phyloP scores from a whole-genome alignment of 2,329 filamentous ascomycete species.

The Xenoacremonium recifei region DNA sequence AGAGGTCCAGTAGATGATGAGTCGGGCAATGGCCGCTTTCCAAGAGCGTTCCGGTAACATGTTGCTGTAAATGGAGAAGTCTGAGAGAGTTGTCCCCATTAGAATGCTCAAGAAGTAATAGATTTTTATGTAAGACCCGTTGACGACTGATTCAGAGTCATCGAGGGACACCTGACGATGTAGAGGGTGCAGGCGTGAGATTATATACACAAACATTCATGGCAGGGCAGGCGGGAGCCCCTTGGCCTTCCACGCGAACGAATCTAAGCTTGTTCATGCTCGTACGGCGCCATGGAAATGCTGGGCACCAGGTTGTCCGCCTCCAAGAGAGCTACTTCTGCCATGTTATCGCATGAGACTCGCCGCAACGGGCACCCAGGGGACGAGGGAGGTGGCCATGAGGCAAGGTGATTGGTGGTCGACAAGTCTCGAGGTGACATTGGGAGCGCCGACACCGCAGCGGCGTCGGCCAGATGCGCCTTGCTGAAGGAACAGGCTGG shows the following conservation, averaged over 20 bases:
- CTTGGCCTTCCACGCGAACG: neutral
- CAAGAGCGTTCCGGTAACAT: slow-evolving; percentile 24
- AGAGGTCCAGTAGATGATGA: slow-evolving; percentile 15
- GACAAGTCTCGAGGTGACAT: slow-evolving; percentile 14
- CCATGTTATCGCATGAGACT: neutral
- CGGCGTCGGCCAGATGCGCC: slow-evolving; percentile 11
- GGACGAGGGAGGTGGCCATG: slow-evolving; percentile 18
- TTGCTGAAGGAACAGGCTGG: slow-evolving; percentile 13
- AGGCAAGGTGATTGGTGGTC: slow-evolving; percentile 22
- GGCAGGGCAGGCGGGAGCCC: neutral
- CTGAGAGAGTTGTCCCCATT: neutral
- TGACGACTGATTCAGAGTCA: slow-evolving; percentile 12
- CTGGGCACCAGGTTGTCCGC: neutral
- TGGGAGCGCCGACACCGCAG: slow-evolving; percentile 23
- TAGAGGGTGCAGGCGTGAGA: slow-evolving; percentile 3
- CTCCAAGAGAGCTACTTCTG: neutral
- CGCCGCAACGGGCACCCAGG: slow-evolving; percentile 12
- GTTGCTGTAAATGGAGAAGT: slow-evolving; percentile 6
- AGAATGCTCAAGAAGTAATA: neutral
- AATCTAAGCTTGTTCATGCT: neutral
- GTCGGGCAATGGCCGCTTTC: slow-evolving; percentile 18
- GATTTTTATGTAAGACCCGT: slow-evolving; percentile 6
- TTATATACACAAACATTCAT: slow-evolving; percentile 15
- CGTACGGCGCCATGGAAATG: neutral
- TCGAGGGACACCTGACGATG: neutral